phyloP scores from a whole-genome alignment of 352 stramenopile species.

The Pythium aristosporum region DNA sequence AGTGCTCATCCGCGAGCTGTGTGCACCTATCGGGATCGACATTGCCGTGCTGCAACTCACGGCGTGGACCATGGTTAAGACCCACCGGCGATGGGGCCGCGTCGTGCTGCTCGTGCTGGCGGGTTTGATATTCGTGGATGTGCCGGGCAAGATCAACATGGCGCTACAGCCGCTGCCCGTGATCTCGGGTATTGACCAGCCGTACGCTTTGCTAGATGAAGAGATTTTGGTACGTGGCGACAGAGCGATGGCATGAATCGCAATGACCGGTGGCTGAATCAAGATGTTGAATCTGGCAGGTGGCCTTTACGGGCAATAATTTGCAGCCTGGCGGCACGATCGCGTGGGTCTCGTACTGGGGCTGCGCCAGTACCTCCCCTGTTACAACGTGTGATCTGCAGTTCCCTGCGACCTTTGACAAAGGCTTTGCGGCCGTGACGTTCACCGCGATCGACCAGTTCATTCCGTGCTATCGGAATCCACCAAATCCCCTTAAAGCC shows the following conservation, averaged over 20 bases:
- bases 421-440: conserved; percentile 63
- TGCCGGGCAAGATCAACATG: conserved; percentile 46
- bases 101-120: conserved; percentile 48
- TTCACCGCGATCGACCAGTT: conserved; percentile 78
- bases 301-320: conserved; percentile 68
- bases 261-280: background rate
- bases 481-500: conserved; percentile 69
- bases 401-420: conserved; percentile 59
- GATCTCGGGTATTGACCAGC: conserved; percentile 60
- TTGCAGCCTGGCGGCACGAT: conserved; percentile 71
- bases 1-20: conserved; percentile 53
- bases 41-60: conserved; percentile 38
- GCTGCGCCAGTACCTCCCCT: conserved; percentile 57
- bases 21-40: conserved; percentile 55
- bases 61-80: conserved; percentile 48
- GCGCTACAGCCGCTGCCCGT: conserved; percentile 54
- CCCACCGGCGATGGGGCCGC: conserved; percentile 52
- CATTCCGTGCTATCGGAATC: conserved; percentile 84
- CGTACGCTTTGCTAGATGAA: conserved; percentile 71
- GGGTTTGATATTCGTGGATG: conserved; percentile 43
- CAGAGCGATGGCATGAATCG: background rate
- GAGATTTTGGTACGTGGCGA: conserved; percentile 46
- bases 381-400: conserved; percentile 72
- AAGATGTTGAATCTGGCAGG: conserved; percentile 17
- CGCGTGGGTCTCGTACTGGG: conserved; percentile 81